Conservation (phyloP, 2,329 filamentous ascomycete genomes). For the Fonsecaea pugnacius region DNA sequence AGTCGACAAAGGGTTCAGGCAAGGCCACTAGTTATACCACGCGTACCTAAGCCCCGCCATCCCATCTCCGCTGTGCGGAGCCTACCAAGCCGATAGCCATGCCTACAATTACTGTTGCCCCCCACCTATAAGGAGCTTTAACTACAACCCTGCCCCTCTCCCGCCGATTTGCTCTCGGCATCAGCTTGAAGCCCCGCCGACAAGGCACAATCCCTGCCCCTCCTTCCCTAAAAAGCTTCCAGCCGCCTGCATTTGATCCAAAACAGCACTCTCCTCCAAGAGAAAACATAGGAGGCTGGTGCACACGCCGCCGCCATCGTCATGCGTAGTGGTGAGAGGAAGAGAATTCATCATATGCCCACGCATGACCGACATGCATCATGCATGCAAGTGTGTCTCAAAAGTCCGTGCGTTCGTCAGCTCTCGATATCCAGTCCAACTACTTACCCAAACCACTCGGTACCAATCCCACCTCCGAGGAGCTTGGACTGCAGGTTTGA, state of each 20-base stretch:
- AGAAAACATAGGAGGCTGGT: constrained; percentile 11
- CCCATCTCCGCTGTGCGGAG: background rate
- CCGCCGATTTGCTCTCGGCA: background rate
- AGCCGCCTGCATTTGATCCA: constrained; percentile 15
- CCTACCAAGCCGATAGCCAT: background rate
- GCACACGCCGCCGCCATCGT: constrained; percentile 3
- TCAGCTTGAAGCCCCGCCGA: background rate
- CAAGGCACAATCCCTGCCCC: background rate
- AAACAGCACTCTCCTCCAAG: background rate
- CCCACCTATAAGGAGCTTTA: background rate
- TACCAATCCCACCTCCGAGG: background rate
- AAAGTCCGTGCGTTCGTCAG: constrained; percentile 5
- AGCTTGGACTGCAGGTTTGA: background rate
- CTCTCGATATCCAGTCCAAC: constrained; percentile 7
- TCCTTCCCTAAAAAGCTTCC: constrained; percentile 8
- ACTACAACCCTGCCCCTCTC: background rate
- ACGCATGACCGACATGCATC: constrained; percentile 13
- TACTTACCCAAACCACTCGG: background rate
- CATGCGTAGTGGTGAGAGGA: constrained; percentile 1
- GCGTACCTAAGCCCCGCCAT: background rate
- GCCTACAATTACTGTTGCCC: background rate
- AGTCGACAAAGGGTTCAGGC: background rate
- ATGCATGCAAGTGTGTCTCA: constrained; percentile 19
- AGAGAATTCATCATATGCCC: background rate
- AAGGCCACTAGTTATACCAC: background rate